Evolutionary conservation across 257 asterid genomes (phyloP).

Genomic region (Ligustrum vulgare): DNA sequence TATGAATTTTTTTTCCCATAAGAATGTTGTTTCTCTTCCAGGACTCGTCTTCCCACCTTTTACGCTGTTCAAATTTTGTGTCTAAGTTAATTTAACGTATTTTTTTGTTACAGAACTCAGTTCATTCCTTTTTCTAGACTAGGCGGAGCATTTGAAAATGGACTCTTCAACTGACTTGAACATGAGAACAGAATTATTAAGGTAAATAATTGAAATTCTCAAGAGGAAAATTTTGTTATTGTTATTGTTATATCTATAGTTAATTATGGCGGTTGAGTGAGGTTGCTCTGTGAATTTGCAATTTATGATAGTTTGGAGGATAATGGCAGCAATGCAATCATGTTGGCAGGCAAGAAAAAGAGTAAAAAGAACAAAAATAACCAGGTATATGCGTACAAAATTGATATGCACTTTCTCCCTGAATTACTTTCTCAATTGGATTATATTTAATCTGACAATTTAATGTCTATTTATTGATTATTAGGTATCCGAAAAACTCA

Average conservation of each 20-base stretch:
- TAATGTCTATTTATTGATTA: constrained; percentile 1
- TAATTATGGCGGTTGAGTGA: not conserved
- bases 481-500: constrained; percentile 38
- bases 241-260: not conserved
- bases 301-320: constrained; percentile 27
- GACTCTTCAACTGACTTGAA: constrained; percentile 18
- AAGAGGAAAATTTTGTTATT: not conserved
- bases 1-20: too few species aligned
- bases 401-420: not conserved
- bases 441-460: not conserved
- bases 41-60: too few species aligned
- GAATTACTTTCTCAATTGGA: not conserved
- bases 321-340: constrained; percentile 44
- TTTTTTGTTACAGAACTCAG: too few species aligned
- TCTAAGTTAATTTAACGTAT: too few species aligned
- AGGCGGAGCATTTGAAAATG: constrained; percentile 6
- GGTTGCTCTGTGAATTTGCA: not conserved
- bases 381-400: constrained; percentile 36
- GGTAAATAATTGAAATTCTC: constrained; percentile 14
- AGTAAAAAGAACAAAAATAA: constrained; percentile 44
- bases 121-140: too few species aligned
- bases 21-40: too few species aligned
- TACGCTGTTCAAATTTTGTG: too few species aligned
- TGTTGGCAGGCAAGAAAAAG: constrained; percentile 52
- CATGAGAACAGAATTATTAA: constrained; percentile 11